Base-by-base conservation (phyloP, 2,329 filamentous ascomycete genomes). In the Colletotrichum karsti region DNA sequence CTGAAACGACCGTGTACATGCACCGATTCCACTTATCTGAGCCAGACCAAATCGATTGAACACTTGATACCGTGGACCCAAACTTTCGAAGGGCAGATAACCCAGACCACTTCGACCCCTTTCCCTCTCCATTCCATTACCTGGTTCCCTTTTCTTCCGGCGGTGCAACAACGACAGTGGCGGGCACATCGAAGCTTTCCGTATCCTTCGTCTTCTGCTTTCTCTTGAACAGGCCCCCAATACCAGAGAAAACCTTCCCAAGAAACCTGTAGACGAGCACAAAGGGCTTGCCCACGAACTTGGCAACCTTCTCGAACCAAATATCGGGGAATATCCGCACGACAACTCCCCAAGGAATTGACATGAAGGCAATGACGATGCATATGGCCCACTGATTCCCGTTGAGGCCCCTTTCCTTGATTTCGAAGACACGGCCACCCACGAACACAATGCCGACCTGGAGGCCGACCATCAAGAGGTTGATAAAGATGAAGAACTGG, bases 221-320 rank as follows among this genome's bases (percentile, higher is more conserved):
- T n/a, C 59, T 48, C 24, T 57, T 70, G 44, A 69, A 58, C 1
- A 63, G 24, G 10, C 44, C 20, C 10, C 65, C 69, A 10, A 69
- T 51, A 10, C 35, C 50, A 3, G 55, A 50, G 26, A 70, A 66
- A 6, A 50, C 20, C 4, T 44, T 50, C 6, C 26, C 51, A 7
- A 51, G 42, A 9, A 60, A 24, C 12, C 44, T 24, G 60, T 68
- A 99, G 88, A 99, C 96, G 22, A 90, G 95, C 71, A 98, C 96
- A 1, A 99, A 96, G 15, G 96, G 96, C 2, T 99, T 98, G 84
- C 96, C 96, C n/a, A 98, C 95, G 82, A 96, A 99, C 71, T 98
- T 99, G 95, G 99, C 96, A 72, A 99, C 99, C 76, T 99, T 99
- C 87, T 98, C 95, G 48, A 81, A 82, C 75, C 76, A 77, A 4